Percentiles rank a stretch among this genome's conserved stretches.
Evolutionary conservation across 1,284 basidiomycete genomes (phyloP).

Genomic region (Papiliotrema flavescens): DNA sequence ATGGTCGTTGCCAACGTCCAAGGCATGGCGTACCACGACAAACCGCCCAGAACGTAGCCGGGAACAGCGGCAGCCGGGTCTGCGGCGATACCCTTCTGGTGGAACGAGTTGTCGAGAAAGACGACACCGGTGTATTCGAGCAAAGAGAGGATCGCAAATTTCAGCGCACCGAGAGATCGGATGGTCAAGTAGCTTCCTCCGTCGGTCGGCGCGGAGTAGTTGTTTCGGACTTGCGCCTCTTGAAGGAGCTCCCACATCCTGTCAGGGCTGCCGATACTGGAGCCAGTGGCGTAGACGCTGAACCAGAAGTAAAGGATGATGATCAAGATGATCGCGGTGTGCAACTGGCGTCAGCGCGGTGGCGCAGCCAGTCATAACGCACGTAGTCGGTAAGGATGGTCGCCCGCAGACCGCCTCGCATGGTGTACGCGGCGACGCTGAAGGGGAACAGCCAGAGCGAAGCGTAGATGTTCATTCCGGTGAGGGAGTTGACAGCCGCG

Average conservation of each 20-base stretch:
- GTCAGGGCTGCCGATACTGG: too few relatives aligned
- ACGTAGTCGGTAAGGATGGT: constrained; percentile 55
- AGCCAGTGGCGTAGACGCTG: too few relatives aligned
- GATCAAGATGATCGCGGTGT: constrained; percentile 73
- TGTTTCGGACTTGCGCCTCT: too few relatives aligned
- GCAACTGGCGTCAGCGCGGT: too few relatives aligned
- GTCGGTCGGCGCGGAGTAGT: constrained; percentile 59
- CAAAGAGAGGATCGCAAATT: too few relatives aligned
- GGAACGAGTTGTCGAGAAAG: constrained; percentile 81
- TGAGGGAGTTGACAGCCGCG: constrained; percentile 72
- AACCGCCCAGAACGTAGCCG: constrained; percentile 84
- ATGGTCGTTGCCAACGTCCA: constrained; percentile 57
- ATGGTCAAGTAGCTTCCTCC: constrained; percentile 59
- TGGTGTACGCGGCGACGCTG: constrained; percentile 52
- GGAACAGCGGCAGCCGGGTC: too few relatives aligned
- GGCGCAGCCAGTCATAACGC: too few relatives aligned
- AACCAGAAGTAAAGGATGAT: constrained; percentile 61
- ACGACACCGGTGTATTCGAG: constrained; percentile 76
- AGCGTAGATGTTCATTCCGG: constrained; percentile 74
- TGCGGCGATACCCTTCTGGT: too few relatives aligned
- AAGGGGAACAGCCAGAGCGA: constrained; percentile 64
- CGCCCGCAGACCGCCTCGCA: constrained; percentile 54
- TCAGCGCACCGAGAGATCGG: constrained; percentile 69
- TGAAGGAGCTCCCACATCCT: too few relatives aligned
- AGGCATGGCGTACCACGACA: constrained; percentile 83